Evolutionary conservation across 2,329 filamentous ascomycete genomes (phyloP), one percentile per base, ranked within the genome.

Genomic region (Fusarium veterinarium): DNA sequence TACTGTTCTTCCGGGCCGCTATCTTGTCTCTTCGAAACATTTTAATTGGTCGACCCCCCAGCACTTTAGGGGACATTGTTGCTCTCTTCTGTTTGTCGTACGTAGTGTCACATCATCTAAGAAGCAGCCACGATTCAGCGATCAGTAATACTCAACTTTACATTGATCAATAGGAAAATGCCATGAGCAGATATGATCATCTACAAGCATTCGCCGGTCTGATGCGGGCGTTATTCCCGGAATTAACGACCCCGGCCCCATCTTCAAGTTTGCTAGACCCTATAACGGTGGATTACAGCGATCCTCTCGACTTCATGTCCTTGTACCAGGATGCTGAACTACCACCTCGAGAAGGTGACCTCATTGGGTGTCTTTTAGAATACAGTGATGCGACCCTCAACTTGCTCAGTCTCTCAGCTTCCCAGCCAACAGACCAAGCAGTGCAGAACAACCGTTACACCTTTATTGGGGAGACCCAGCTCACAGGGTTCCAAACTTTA

Each of bases 201-300:
- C 44, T 41, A 0, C 33, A 52, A 8, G 3, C 17, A 46, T 71
- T 61, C 16, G 8, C 4, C 4, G 6, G 2, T 2, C 20, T 69
- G 0, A 8, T 53, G 0, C 9, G 9, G 3, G 23, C 10, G 6
- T 8, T 23, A 0, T 58, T 14, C 9, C 8, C 1, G 5, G 16
- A 53, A 41, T 7, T 17, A n/a, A 1, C 8, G 5, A 38, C 4
- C 17, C 5, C 9, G 1, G 6, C 44, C 23, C 3, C 6, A 1
- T 2, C 23, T 23, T 33, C 5, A 3, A 30, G 6, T 2, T 46
- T 16, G 1, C 0, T n/a, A 0, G 25, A 16, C 8, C 19, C 25
- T n/a, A 19, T 1, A n/a, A 30, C 11, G 4, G 0, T 2, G 1
- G 12, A 16, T 10, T 8, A 16, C 17, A 23, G 1, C n/a, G 6